Conservation (phyloP, 148 eudicot genomes). For the Chenopodium quinoa region DNA sequence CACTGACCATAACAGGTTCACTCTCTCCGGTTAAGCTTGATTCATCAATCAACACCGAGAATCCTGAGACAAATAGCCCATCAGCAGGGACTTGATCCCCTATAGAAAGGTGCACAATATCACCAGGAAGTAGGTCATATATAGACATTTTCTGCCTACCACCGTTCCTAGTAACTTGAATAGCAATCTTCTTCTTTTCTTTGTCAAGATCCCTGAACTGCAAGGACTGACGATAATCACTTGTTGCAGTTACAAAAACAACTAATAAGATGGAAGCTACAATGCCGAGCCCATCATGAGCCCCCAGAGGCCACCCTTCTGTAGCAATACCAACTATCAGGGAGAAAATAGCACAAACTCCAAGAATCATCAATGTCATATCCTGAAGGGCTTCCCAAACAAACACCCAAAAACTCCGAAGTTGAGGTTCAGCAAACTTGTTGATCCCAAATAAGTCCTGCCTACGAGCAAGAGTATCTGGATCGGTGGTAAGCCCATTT, state of each 20-base stretch:
- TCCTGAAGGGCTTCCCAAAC: constrained; percentile 98
- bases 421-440: constrained; percentile 69
- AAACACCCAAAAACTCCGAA: constrained; percentile 73
- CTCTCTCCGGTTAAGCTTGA: constrained; percentile 97
- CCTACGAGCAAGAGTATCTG: constrained; percentile 39
- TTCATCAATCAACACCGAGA: constrained; percentile 80
- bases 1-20: constrained; percentile 75
- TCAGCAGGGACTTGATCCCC: constrained; percentile 99
- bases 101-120: constrained; percentile 84
- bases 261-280: constrained; percentile 85
- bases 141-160: constrained; percentile 83
- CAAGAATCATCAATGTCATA: constrained; percentile 97
- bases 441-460: constrained; percentile 70
- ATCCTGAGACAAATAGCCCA: constrained; percentile 91
- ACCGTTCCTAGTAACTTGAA: constrained; percentile 88
- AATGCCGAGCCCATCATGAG: constrained; percentile 96
- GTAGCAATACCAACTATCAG: constrained; percentile 81
- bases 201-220: constrained; percentile 91
- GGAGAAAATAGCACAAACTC: constrained; percentile 83
- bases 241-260: constrained; percentile 90
- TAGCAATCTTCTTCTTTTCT: constrained; percentile 85
- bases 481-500: constrained; percentile 48
- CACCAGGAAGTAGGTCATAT: constrained; percentile 84
- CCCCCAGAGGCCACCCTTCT: constrained; percentile 95
- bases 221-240: constrained; percentile 90